Percentiles rank a stretch among this genome's conserved stretches.
Evolutionary conservation across 768 basidiomycete species (phyloP).

Genomic region (Mycena kentingensis): DNA sequence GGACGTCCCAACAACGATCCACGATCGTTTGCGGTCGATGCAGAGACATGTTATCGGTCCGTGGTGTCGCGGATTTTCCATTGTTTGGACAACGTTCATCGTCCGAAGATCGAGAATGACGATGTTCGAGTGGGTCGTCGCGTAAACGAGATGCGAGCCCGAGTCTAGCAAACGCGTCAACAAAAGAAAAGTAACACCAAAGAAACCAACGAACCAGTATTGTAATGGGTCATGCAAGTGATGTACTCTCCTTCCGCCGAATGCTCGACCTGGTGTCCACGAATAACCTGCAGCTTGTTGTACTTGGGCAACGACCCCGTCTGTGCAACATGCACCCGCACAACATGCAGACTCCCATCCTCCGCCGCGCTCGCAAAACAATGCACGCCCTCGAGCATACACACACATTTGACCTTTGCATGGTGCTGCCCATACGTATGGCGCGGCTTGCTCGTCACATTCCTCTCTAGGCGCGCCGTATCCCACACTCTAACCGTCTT

Average conservation of each 20-base stretch:
- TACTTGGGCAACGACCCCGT: constrained; percentile 80
- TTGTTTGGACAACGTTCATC: constrained; percentile 72
- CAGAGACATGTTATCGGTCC: constrained; percentile 88
- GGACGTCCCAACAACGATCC: constrained; percentile 88
- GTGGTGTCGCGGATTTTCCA: constrained; percentile 83
- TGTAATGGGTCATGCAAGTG: constrained; percentile 81
- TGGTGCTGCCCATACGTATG: constrained; percentile 73
- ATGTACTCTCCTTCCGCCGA: constrained; percentile 67
- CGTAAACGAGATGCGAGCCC: constrained; percentile 81
- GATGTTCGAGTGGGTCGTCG: constrained; percentile 79
- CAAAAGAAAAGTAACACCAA: not conserved
- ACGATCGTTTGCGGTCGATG: constrained; percentile 79
- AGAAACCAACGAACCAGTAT: constrained; percentile 56
- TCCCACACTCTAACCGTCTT: constrained; percentile 94
- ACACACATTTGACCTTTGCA: constrained; percentile 67
- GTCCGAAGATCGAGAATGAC: constrained; percentile 81
- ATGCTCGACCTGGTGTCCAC: constrained; percentile 76
- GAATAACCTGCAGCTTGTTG: constrained; percentile 72
- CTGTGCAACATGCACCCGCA: constrained; percentile 75
- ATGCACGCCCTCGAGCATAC: constrained; percentile 82
- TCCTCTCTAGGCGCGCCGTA: constrained; percentile 89
- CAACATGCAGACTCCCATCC: constrained; percentile 82
- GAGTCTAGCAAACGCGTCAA: constrained; percentile 42
- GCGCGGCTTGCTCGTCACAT: constrained; percentile 83
- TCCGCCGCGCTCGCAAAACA: constrained; percentile 89